These are phyloP conservation scores for Leccinum fallax DNA, from an alignment of 1,284 basidiomycete genomes.

Conservation along the genomic window DNA sequence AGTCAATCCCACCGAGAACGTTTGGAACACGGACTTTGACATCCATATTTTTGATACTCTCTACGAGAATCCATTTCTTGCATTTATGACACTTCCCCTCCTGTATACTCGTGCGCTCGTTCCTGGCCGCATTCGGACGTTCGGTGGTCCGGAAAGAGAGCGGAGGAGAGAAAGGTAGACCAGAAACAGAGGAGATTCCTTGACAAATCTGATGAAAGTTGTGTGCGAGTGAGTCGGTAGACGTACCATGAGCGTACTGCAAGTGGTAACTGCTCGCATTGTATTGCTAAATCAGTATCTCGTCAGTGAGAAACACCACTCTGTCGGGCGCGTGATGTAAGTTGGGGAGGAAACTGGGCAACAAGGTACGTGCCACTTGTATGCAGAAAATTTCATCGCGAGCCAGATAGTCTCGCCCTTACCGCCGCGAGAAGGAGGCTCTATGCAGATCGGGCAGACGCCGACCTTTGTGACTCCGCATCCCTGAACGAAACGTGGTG, in stretches of 20 bases:
- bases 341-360: constrained; percentile 1
- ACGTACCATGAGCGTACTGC: constrained; percentile 75
- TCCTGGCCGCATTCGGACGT: constrained; percentile 52
- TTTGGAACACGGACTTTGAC: constrained; percentile 53
- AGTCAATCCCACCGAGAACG: background rate
- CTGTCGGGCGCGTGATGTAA: constrained; percentile 18
- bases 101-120: constrained; percentile 58
- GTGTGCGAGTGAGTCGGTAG: background rate
- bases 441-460: constrained; percentile 76
- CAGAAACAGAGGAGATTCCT: constrained; percentile 65
- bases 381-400: constrained; percentile 78
- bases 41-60: constrained; percentile 71
- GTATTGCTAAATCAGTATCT: constrained; percentile 4
- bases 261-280: constrained; percentile 63
- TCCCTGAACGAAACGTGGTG: constrained; percentile 76
- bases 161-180: constrained; percentile 76
- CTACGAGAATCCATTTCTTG: constrained; percentile 66
- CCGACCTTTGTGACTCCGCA: constrained; percentile 70
- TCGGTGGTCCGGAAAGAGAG: constrained; percentile 54
- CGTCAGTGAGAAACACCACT: constrained; percentile 13
- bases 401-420: constrained; percentile 67
- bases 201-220: constrained; percentile 5
- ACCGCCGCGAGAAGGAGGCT: constrained; percentile 61
- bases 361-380: constrained; percentile 60
- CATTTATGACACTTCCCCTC: constrained; percentile 81